These are phyloP conservation scores for Carex cristatella DNA, from an alignment of 176 grass and related monocot genomes.

Conservation along the genomic window DNA sequence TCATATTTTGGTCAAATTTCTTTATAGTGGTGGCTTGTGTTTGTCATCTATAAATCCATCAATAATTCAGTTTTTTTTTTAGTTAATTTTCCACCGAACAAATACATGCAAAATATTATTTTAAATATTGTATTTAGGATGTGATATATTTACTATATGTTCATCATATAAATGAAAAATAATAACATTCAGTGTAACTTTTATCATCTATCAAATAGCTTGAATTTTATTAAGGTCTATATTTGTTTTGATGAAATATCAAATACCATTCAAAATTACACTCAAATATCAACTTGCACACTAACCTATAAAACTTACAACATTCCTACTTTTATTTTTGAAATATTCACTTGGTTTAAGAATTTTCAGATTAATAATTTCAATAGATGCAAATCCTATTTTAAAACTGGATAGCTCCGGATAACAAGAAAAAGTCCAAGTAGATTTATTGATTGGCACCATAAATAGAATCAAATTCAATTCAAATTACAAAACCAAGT, in stretches of 20 bases:
- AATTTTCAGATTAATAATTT: background rate
- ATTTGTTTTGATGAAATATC: background rate
- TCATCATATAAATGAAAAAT: background rate
- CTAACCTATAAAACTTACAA: background rate
- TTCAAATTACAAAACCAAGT: conserved; percentile 1
- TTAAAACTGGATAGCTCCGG: background rate
- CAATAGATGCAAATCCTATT: background rate
- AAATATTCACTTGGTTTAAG: no score
- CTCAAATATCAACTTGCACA: background rate
- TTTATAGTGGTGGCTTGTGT: background rate
- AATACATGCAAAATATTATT: background rate
- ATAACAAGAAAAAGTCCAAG: background rate
- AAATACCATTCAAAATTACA: background rate
- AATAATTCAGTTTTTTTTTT: background rate
- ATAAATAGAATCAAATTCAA: background rate
- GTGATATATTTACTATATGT: background rate
- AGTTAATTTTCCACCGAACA: background rate
- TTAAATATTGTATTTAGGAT: background rate
- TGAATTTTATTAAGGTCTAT: background rate
- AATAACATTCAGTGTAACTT: background rate
- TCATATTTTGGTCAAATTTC: background rate
- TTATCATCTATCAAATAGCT: background rate
- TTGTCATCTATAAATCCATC: background rate
- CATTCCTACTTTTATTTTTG: background rate
- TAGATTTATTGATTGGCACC: background rate